Evolutionary conservation across 2,329 filamentous ascomycete species (phyloP), one percentile per base, ranked within the genome.

Genomic region (Fusarium sp.): DNA sequence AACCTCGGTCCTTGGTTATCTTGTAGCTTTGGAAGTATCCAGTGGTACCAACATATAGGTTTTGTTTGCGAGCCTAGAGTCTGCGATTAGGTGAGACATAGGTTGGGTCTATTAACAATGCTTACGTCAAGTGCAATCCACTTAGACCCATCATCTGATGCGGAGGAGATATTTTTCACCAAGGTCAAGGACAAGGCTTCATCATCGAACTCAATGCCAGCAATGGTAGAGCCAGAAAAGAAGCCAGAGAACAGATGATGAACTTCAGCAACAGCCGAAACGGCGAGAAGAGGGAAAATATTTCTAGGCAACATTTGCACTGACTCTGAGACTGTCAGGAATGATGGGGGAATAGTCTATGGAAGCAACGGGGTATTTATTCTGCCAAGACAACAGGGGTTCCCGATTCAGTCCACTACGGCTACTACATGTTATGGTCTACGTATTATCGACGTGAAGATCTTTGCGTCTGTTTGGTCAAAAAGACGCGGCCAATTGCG

Each of bases 341-440:
- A 49, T 33, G 47, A 33, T 49, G 11, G 3, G 4, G 2, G 3
- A 7, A 14, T n/a, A 10, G 3, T 4, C 15, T 5, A 8, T 13
- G 47, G 15, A 33, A 18, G 18, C 7, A 2, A 6, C 2, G 3
- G 22, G 3, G 11, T 49, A 33, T 33, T 49, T 49, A 49, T 33
- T n/a, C 7, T 33, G 47, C 22, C 28, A n/a, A 49, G 47, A 33
- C 22, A 13, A 10, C 28, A 7, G 4, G 28, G 28, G 11, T 33
- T 49, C 22, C 22, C 28, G 5, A 49, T 33, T 2, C 1, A 33
- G 1, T 49, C 47, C 47, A n/a, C 28, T 33, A 2, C 15, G 15
- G 2, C 14, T n/a, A 0, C 47, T 10, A 49, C 47, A 49, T 13
- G 0, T 12, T 18, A 0, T 2, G 1, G 15, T 10, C 22, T n/a